Conservation (phyloP, 208 protist genomes). For the Leishmania turanica region DNA sequence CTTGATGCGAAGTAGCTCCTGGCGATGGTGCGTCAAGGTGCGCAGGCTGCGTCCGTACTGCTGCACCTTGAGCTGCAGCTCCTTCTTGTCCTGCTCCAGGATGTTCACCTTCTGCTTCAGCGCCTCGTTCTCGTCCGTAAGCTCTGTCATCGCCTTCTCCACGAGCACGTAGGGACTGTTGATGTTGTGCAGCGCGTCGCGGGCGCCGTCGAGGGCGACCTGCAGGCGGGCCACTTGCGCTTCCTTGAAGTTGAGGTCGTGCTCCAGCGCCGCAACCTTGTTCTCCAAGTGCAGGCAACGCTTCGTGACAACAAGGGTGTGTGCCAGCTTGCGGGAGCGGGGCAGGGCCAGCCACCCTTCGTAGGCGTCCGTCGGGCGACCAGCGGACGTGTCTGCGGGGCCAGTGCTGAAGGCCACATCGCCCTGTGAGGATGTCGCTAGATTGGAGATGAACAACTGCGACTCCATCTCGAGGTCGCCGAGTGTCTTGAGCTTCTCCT, state of each 20-base stretch:
- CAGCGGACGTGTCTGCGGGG: neutral
- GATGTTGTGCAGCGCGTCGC: constrained; percentile 83
- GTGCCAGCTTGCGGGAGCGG: constrained; percentile 74
- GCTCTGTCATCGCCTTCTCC: constrained; percentile 69
- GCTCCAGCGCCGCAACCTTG: constrained; percentile 52
- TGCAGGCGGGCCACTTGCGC: constrained; percentile 75
- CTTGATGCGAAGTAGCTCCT: constrained; percentile 80
- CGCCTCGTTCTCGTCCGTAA: constrained; percentile 58
- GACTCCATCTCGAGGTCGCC: constrained; percentile 87
- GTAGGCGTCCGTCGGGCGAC: constrained; percentile 24
- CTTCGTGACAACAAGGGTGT: constrained; percentile 83
- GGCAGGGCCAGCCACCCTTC: constrained; percentile 75
- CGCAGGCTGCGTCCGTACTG: constrained; percentile 61
- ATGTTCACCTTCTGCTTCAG: constrained; percentile 48
- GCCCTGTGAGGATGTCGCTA: constrained; percentile 49
- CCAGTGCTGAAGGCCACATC: constrained; percentile 6
- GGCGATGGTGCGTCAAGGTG: constrained; percentile 66
- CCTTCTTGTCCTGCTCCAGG: constrained; percentile 57
- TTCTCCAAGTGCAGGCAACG: constrained; percentile 91
- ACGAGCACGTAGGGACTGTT: constrained; percentile 86
- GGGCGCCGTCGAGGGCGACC: constrained; percentile 67
- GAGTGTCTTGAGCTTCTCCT: constrained; percentile 85
- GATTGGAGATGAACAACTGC: constrained; percentile 84
- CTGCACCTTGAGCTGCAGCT: constrained; percentile 51
- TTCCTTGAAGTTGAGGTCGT: constrained; percentile 73